Base-by-base conservation (phyloP, 164 flowering plant genomes). In the Chimonanthus praecox region DNA sequence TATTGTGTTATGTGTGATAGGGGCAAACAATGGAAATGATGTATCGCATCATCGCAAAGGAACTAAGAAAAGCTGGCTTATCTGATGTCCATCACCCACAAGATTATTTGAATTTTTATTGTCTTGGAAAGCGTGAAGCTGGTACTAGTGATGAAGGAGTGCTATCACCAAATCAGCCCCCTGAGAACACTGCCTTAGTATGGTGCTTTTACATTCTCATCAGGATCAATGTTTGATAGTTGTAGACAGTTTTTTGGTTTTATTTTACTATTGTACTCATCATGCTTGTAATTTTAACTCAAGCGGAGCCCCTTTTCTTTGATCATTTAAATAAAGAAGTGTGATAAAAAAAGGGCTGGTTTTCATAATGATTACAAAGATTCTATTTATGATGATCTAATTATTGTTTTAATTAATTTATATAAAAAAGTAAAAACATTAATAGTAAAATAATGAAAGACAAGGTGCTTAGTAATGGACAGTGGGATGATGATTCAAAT, bases 21-120 rank as follows among this genome's bases (percentile, higher is more conserved):
- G 80, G 82, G 21, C 93, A 88, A 73, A 90, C 94, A 65, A 90
- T 92, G 89, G 73, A 78, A 47, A 88, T 86, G 91, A 92, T 92
- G 94, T 90, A 90, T 73, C 47, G 73, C n/a, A 76, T 85, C 61
- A 64, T 88, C 67, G 87, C 83, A 7, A 72, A 79, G 63, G 89
- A 87, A 70, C 80, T 90, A 60, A 76, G 84, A 43, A 67, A 81
- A 58, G 85, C 82, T 20, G 85, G 90, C 49, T 80, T 87, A 74
- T 74, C 82, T 18, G 68, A 83, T 61, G 58, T 73, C 43, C 74
- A 78, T 51, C 87, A 85, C 67, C 92, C 92, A 9, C 87, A 82
- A 11, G 94, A 91, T 72, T 89, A 85, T 74, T 75, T 91, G 75
- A 89, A 85, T 74, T 88, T 89, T 67, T 89, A 82, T 73, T 89